These are phyloP conservation scores for Sorghum bicolor DNA, from an alignment of 176 grass and related monocot genomes.

Conservation along the genomic window DNA sequence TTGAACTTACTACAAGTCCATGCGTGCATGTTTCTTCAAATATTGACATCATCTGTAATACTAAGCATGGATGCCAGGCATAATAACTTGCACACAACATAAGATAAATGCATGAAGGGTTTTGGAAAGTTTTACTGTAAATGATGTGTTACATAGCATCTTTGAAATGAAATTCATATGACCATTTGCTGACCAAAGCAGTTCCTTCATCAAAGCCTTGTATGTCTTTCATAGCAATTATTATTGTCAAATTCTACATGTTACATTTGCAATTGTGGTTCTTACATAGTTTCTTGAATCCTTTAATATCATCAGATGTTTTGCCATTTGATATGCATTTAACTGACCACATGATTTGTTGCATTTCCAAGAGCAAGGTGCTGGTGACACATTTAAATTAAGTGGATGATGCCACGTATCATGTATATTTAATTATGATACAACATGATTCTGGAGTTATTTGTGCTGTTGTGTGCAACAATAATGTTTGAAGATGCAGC, in stretches of 20 bases:
- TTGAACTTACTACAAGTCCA: background rate
- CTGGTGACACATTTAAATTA: background rate
- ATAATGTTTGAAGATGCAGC: background rate
- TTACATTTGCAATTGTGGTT: background rate
- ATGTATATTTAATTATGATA: background rate
- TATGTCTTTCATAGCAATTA: background rate
- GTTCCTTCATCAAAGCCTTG: conserved; percentile 17
- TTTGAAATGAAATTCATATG: conserved; percentile 7
- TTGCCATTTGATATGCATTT: conserved; percentile 2
- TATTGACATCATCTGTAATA: background rate
- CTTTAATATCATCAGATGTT: conserved; percentile 13
- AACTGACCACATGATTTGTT: background rate
- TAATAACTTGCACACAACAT: background rate
- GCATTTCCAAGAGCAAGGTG: background rate
- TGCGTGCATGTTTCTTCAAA: conserved; percentile 10
- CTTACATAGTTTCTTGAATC: conserved; percentile 6
- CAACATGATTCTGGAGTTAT: background rate
- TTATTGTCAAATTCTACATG: background rate
- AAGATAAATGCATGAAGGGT: background rate
- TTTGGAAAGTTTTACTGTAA: background rate
- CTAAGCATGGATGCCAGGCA: conserved; percentile 8
- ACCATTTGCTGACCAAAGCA: background rate
- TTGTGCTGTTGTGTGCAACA: background rate
- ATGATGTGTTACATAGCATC: conserved; percentile 18
- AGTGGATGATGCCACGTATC: background rate